Percentiles rank a stretch among this genome's conserved stretches.
These are phyloP conservation scores for Psilocybe azurescens DNA, from an alignment of 768 basidiomycete genomes.

Conservation along the genomic window DNA sequence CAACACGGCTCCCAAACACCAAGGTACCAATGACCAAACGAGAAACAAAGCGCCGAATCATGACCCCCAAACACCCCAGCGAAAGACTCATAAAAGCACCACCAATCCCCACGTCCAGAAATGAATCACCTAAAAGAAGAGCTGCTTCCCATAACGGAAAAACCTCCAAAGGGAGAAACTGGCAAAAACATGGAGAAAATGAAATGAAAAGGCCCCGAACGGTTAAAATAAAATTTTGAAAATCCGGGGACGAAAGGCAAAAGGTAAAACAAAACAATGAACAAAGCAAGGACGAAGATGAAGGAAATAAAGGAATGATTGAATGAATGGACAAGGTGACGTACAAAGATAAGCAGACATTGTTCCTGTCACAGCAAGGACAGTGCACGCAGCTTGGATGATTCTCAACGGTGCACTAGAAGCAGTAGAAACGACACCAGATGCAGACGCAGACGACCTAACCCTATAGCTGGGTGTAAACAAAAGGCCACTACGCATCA, in stretches of 20 bases:
- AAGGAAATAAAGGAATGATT: background rate
- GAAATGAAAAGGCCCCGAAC: background rate
- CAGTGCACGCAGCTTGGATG: constrained; percentile 25
- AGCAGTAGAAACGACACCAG: no score
- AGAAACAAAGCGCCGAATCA: no score
- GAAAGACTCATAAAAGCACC: background rate
- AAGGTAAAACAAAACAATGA: no score
- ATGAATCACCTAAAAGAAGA: background rate
- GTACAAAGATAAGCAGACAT: constrained; percentile 33
- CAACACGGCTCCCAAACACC: no score
- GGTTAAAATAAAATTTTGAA: background rate
- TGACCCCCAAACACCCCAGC: no score
- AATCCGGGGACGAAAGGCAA: background rate
- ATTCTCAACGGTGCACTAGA: no score
- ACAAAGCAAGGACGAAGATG: constrained; percentile 1
- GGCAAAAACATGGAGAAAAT: background rate
- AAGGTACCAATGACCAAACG: no score
- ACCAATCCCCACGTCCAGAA: background rate
- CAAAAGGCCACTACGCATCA: no score
- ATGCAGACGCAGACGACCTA: no score
- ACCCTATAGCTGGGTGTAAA: no score
- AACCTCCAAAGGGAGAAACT: no score
- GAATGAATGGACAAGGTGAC: constrained; percentile 19
- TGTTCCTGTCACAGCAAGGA: constrained; percentile 27
- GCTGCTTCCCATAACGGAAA: no score